Evolutionary conservation across 768 basidiomycete species (phyloP).

Genomic region (Royoungia palumana): DNA sequence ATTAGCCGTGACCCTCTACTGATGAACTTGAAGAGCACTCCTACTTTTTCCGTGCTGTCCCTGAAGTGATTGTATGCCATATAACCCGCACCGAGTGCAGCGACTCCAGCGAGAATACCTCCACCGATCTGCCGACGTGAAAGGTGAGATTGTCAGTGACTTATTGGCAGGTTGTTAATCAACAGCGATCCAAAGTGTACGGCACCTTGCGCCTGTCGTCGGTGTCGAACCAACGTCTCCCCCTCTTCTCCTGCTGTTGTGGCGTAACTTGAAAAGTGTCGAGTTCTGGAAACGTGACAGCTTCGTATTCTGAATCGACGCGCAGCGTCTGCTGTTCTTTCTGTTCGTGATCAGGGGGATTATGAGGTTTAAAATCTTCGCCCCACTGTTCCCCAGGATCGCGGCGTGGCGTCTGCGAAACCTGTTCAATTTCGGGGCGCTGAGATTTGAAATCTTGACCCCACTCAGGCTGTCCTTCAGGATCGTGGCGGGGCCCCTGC

Average conservation of each 20-base stretch:
- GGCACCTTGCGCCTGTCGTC: conserved; percentile 53
- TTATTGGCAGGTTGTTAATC: neutral
- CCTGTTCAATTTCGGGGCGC: no score
- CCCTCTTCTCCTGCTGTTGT: conserved; percentile 38
- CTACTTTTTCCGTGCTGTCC: conserved; percentile 55
- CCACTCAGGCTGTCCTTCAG: no score
- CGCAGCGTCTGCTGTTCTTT: no score
- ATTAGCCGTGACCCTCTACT: neutral
- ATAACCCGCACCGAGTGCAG: conserved; percentile 48
- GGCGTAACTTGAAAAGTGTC: conserved; percentile 1
- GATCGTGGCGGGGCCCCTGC: conserved; percentile 5
- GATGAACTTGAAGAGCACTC: neutral
- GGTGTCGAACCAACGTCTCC: conserved; percentile 54
- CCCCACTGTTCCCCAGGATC: conserved; percentile 15
- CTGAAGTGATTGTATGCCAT: conserved; percentile 53
- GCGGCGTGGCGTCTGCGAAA: no score
- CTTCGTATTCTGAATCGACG: no score
- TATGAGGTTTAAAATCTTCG: conserved; percentile 11
- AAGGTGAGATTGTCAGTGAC: conserved; percentile 4
- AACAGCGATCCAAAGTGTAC: conserved; percentile 27
- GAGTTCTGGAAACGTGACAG: no score
- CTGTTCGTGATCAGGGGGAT: no score
- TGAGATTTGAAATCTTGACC: no score
- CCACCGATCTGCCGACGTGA: conserved; percentile 63
- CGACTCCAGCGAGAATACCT: conserved; percentile 55